Evolutionary conservation across 2,329 filamentous ascomycete species (phyloP), one percentile per base, ranked within the genome.

Genomic region (Talaromyces pinophilus): DNA sequence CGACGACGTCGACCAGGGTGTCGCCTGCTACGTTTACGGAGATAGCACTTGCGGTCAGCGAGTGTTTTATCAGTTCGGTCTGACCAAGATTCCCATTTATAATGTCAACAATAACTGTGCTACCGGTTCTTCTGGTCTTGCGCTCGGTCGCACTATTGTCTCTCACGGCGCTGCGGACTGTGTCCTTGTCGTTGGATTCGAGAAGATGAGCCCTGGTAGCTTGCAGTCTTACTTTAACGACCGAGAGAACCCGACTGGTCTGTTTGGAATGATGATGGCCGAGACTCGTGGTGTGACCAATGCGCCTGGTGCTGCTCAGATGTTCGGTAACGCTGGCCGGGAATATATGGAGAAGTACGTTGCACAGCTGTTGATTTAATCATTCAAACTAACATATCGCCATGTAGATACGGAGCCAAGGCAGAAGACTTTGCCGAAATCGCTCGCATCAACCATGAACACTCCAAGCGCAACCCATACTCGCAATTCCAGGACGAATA

Each of bases 31-130:
- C 84, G 96, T 93, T 85, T 97, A 97, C 78, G 94, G 94, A 75
- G 94, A 98, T 83, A 93, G 89, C 70, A 97, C 94, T 65, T 95
- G 91, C 80, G 94, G 94, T 59, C 94, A 98, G 84, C 90, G 94
- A 70, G 93, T 98, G 75, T 97, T 98, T 82, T 98, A 98, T 82
- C 94, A 98, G 82, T 97, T 98, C 79, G 95, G 94, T 82, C 93
- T 98, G 90, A 97, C 93, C 52, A 86, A 90, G 75, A 97, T 98
- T 73, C 94, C 94, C 74, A 92, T 98, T 77, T 93, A 96, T 85
- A 98, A 98, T 76, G 92, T 97, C 76, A 98, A 97, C 86, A 98
- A 98, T 85, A 97, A 97, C 84, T 98, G 94, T 85, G 92, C 92
- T 3, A 98, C 94, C 0, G 95, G 94, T n/a, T 93, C 90, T 4